phyloP scores from a whole-genome alignment of 2,329 filamentous ascomycete species.

The Graphilbum ipis-grandicollis region DNA sequence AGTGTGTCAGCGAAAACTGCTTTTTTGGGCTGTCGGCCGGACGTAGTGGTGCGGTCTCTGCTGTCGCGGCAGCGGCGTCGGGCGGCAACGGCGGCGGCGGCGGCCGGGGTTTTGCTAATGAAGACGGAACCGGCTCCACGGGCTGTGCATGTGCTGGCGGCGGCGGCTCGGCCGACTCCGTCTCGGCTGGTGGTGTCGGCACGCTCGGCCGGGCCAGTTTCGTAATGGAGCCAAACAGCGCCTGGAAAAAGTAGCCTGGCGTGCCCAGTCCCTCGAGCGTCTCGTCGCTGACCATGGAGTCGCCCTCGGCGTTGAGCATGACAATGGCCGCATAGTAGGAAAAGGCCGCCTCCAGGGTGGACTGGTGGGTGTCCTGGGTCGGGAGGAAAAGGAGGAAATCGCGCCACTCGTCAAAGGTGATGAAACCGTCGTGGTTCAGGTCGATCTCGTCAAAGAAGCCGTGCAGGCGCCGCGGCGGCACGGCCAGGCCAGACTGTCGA shows the following conservation, averaged over 20 bases:
- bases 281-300: constrained; percentile 82
- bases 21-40: no score
- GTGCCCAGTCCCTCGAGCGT: constrained; percentile 89
- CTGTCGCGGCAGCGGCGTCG: no score
- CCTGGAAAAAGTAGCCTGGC: constrained; percentile 50
- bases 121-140: background rate
- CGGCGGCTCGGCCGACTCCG: background rate
- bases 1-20: constrained; percentile 35
- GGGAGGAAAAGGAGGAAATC: constrained; percentile 89
- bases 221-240: constrained; percentile 61
- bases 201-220: constrained; percentile 33
- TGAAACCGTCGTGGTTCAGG: constrained; percentile 69
- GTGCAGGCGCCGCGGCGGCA: constrained; percentile 61
- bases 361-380: constrained; percentile 39
- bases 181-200: background rate
- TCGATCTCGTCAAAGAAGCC: constrained; percentile 86
- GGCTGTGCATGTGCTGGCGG: background rate
- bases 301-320: constrained; percentile 82
- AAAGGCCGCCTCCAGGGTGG: constrained; percentile 64
- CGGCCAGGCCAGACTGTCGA: constrained; percentile 55
- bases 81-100: constrained; percentile 6
- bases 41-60: background rate
- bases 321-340: constrained; percentile 85
- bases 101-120: constrained; percentile 2
- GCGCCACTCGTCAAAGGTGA: constrained; percentile 94